Conservation (phyloP, 768 basidiomycete species). For the Rhizopogon vinicolor region DNA sequence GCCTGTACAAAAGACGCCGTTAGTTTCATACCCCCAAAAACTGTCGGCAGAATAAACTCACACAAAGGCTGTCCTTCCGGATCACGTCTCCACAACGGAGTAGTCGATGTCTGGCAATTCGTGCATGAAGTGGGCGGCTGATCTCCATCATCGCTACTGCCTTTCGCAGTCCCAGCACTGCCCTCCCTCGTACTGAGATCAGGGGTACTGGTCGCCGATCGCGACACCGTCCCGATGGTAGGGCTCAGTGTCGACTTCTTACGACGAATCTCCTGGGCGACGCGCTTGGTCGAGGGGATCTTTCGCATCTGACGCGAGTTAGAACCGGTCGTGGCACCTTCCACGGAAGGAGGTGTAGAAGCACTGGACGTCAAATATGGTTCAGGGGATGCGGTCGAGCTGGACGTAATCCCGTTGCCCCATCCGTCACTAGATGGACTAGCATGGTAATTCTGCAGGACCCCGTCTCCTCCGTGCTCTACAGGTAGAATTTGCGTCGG, state of each 20-base stretch:
- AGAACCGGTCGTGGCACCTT: constrained; percentile 34
- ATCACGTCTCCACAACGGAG: constrained; percentile 89
- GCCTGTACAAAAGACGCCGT: constrained; percentile 35
- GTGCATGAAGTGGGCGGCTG: constrained; percentile 80
- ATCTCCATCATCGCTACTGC: constrained; percentile 61
- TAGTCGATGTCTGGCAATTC: constrained; percentile 95
- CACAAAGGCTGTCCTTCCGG: constrained; percentile 91
- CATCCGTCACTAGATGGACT: constrained; percentile 84
- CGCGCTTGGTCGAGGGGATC: constrained; percentile 62
- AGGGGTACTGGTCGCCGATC: constrained; percentile 65
- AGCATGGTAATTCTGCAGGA: constrained; percentile 54
- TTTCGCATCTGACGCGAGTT: constrained; percentile 42
- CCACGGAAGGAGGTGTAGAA: constrained; percentile 68
- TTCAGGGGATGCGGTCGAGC: constrained; percentile 72
- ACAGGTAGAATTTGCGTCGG: constrained; percentile 80
- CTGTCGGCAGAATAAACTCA: constrained; percentile 32
- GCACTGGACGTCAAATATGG: constrained; percentile 65
- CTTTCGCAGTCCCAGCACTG: constrained; percentile 29
- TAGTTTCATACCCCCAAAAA: constrained; percentile 11
- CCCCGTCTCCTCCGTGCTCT: constrained; percentile 33
- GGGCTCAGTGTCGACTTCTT: constrained; percentile 36
- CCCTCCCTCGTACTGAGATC: constrained; percentile 39
- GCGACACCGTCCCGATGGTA: constrained; percentile 28
- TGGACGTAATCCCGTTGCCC: constrained; percentile 64
- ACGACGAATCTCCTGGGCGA: constrained; percentile 50